Percentiles rank a stretch among this genome's conserved stretches.
Conservation (phyloP, 805 yeast species). For the Candida mattraensis region DNA sequence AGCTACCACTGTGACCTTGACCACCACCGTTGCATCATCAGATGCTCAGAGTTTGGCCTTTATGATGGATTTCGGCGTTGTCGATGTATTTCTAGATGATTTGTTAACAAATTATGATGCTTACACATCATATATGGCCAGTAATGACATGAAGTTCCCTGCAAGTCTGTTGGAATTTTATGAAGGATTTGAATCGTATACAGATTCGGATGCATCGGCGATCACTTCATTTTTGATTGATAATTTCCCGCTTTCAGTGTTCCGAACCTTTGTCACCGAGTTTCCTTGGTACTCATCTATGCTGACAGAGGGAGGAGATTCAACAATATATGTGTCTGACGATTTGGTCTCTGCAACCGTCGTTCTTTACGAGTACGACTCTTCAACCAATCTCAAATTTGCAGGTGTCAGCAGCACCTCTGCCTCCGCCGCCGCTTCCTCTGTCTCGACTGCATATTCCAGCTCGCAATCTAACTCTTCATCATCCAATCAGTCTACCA, state of each 20-base stretch:
- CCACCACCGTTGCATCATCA: constrained; percentile 25
- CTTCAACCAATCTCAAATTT: constrained; percentile 1
- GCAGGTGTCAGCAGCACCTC: neutral
- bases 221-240: constrained; percentile 27
- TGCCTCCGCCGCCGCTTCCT: constrained; percentile 1
- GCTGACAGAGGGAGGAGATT: constrained; percentile 23
- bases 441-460: neutral
- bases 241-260: constrained; percentile 35
- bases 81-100: constrained; percentile 34
- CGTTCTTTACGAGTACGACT: constrained; percentile 7
- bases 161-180: constrained; percentile 31
- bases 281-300: constrained; percentile 37
- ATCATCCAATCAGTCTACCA: constrained; percentile 1
- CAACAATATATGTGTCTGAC: constrained; percentile 30
- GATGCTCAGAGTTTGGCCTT: constrained; percentile 35
- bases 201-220: constrained; percentile 16
- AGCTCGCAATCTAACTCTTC: neutral
- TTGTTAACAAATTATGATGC: constrained; percentile 26
- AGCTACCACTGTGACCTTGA: constrained; percentile 7
- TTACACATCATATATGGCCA: constrained; percentile 38
- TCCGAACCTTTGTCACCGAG: constrained; percentile 30
- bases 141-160: constrained; percentile 30
- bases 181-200: constrained; percentile 16
- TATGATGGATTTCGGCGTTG: constrained; percentile 30
- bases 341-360: constrained; percentile 27